Percentiles rank a stretch among this genome's conserved stretches.
Evolutionary conservation across 2,329 filamentous ascomycete species (phyloP).

Genomic region (Fusarium nanum): DNA sequence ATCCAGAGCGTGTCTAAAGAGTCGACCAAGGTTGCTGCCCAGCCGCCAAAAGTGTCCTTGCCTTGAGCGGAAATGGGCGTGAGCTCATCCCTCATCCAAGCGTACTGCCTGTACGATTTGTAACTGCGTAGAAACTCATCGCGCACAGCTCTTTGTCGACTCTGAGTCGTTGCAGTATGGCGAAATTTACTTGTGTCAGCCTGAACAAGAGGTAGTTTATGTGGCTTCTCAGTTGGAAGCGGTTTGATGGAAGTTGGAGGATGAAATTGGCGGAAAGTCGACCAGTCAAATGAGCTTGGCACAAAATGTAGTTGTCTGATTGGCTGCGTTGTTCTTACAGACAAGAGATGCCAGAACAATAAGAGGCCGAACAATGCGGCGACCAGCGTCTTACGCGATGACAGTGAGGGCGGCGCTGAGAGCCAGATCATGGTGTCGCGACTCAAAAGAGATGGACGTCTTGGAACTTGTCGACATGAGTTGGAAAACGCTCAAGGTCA

Average conservation of each 20-base stretch:
- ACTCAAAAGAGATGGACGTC: neutral
- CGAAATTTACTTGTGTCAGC: slow-evolving; percentile 43
- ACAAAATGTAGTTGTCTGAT: slow-evolving; percentile 33
- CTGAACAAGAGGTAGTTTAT: slow-evolving; percentile 49
- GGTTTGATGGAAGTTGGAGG: slow-evolving; percentile 50
- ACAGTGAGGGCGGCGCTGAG: neutral
- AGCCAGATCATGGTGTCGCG: slow-evolving; percentile 7
- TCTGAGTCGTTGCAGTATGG: slow-evolving; percentile 36
- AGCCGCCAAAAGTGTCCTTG: slow-evolving; percentile 64
- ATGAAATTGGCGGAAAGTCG: slow-evolving; percentile 43
- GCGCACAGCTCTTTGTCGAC: slow-evolving; percentile 55
- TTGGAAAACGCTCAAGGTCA: neutral
- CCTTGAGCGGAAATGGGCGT: slow-evolving; percentile 60
- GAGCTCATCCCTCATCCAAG: slow-evolving; percentile 67
- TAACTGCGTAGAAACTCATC: slow-evolving; percentile 59
- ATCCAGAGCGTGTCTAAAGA: slow-evolving; percentile 72
- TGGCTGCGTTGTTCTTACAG: neutral
- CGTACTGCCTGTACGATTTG: slow-evolving; percentile 64
- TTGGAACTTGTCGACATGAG: neutral
- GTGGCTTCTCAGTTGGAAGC: slow-evolving; percentile 47
- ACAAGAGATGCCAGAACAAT: slow-evolving; percentile 17
- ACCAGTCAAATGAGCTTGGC: slow-evolving; percentile 51
- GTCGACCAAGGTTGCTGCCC: slow-evolving; percentile 71
- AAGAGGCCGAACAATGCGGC: neutral
- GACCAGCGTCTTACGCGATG: slow-evolving; percentile 8